Percentiles rank a stretch among this genome's conserved stretches.
These are phyloP conservation scores for Suillus sp. DNA, from an alignment of 768 basidiomycete species.

Conservation along the genomic window DNA sequence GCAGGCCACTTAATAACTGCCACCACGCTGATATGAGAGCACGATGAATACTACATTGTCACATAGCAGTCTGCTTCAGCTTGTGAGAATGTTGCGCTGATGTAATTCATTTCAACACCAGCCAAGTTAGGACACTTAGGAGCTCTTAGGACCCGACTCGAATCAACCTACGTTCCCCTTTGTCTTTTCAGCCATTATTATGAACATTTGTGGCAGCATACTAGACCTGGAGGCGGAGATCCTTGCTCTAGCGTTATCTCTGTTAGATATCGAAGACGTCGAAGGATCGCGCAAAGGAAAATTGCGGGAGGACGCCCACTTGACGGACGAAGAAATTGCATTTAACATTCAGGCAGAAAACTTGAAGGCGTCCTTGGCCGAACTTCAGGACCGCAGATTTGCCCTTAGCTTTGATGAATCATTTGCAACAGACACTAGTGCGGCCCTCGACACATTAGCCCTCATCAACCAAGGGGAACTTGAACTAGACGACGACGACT, in stretches of 20 bases:
- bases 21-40: not conserved
- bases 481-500: conserved; percentile 41
- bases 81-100: not conserved
- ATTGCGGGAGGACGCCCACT: conserved; percentile 29
- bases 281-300: conserved; percentile 42
- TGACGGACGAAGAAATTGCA: conserved; percentile 49
- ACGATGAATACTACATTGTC: not conserved
- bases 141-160: no score
- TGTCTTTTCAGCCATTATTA: conserved; percentile 4
- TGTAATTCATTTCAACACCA: not conserved
- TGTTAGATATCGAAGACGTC: conserved; percentile 44
- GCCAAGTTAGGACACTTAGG: no score
- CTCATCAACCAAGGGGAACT: conserved; percentile 39
- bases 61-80: not conserved
- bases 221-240: conserved; percentile 40
- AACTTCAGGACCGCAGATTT: conserved; percentile 39
- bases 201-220: not conserved
- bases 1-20: not conserved
- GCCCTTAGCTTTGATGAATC: conserved; percentile 47
- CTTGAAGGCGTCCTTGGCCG: conserved; percentile 30
- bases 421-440: not conserved
- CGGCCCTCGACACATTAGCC: conserved; percentile 32
- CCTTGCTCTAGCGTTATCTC: conserved; percentile 42
- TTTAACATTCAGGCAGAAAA: conserved; percentile 43
- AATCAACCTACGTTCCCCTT: conserved; percentile 2